Conservation (phyloP, 176 grass and related monocot genomes). For the Calamus simplicifolius region DNA sequence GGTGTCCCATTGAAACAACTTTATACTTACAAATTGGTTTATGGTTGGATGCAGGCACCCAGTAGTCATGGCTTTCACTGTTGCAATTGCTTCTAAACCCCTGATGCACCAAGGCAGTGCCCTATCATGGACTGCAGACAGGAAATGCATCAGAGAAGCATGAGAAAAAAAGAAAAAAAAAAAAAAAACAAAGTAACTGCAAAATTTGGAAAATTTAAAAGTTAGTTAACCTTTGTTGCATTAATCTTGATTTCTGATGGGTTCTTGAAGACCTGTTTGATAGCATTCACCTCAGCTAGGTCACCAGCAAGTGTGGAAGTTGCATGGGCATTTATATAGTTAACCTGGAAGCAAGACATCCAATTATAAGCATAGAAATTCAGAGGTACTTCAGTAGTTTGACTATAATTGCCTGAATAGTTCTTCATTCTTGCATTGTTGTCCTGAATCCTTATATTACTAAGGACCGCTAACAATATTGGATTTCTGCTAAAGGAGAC, state of each 20-base stretch:
- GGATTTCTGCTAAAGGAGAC: too few relatives aligned
- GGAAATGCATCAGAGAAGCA: neutral
- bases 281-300: constrained; percentile 49
- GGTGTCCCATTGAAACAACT: neutral
- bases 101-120: constrained; percentile 48
- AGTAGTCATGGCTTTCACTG: constrained; percentile 42
- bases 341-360: constrained; percentile 32
- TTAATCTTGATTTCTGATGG: constrained; percentile 54
- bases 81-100: constrained; percentile 56
- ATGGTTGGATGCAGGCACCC: constrained; percentile 57
- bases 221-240: constrained; percentile 46
- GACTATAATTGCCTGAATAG: too few relatives aligned
- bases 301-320: constrained; percentile 66
- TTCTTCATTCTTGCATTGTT: too few relatives aligned
- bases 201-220: neutral
- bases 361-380: too few relatives aligned
- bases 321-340: constrained; percentile 60
- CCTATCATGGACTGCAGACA: constrained; percentile 52
- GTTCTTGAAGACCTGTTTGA: constrained; percentile 46
- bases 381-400: too few relatives aligned
- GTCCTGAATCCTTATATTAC: too few relatives aligned
- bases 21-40: constrained; percentile 49
- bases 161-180: neutral
- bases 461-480: too few relatives aligned
- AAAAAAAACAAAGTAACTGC: neutral